These are phyloP conservation scores for Hypoxylon sp. DNA, from an alignment of 2,329 filamentous ascomycete genomes.

Conservation along the genomic window DNA sequence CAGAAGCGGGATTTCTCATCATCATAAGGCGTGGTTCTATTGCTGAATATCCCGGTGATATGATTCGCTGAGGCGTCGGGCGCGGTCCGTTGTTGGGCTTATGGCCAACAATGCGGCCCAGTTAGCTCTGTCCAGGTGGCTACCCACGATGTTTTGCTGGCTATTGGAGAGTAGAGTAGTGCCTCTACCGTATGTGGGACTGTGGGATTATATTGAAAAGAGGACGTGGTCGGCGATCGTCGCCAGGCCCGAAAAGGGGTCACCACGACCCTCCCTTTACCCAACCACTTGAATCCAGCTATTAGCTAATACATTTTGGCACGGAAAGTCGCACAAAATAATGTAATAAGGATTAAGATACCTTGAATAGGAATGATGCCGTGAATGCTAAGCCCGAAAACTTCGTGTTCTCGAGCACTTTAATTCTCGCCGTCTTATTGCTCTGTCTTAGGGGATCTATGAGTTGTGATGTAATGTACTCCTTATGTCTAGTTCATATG, in stretches of 20 bases:
- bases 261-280: conserved; percentile 28
- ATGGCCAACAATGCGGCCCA: conserved; percentile 32
- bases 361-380: conserved; percentile 16
- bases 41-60: conserved; percentile 8
- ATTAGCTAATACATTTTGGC: conserved; percentile 27
- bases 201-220: conserved; percentile 36
- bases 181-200: conserved; percentile 28
- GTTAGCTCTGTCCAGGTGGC: conserved; percentile 41
- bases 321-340: conserved; percentile 2
- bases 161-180: conserved; percentile 26
- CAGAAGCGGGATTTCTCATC: conserved; percentile 8
- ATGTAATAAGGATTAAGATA: conserved; percentile 9
- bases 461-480: conserved; percentile 15
- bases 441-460: conserved; percentile 16
- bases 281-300: conserved; percentile 14
- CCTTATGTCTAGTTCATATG: not conserved
- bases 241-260: conserved; percentile 39
- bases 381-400: conserved; percentile 29
- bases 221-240: conserved; percentile 42
- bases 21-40: conserved; percentile 31
- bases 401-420: conserved; percentile 30
- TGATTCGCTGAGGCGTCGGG: conserved; percentile 43
- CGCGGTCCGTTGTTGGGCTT: conserved; percentile 40
- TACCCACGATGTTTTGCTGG: conserved; percentile 8
- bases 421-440: conserved; percentile 17